A percentile compares a stretch with the other conserved stretches of the same genome.
phyloP scores from a whole-genome alignment of 2,329 filamentous ascomycete genomes.

The Botrytis pseudocinerea region DNA sequence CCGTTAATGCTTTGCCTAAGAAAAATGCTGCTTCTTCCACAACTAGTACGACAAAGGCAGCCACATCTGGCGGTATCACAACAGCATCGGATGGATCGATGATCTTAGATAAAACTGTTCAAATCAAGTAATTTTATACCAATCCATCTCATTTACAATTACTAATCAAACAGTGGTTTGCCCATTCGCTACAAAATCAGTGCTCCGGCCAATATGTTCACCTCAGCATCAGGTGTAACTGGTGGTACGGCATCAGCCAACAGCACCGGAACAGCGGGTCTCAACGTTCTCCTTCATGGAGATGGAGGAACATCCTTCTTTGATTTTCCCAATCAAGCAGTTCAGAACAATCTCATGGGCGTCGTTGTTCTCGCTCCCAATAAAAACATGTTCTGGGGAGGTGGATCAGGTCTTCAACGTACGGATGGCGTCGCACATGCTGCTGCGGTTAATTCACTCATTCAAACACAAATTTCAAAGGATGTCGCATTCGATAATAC shows the following conservation, averaged over 20 bases:
- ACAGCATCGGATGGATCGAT: slow-evolving; percentile 54
- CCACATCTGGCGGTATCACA: slow-evolving; percentile 26
- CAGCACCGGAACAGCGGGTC: slow-evolving; percentile 46
- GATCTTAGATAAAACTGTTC: slow-evolving; percentile 56
- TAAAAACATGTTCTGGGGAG: slow-evolving; percentile 58
- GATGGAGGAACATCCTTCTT: slow-evolving; percentile 65
- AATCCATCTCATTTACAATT: too few species aligned
- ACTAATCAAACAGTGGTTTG: slow-evolving; percentile 46
- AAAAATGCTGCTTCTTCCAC: slow-evolving; percentile 25
- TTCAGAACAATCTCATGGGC: slow-evolving; percentile 77
- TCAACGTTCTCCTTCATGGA: slow-evolving; percentile 60
- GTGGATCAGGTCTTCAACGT: slow-evolving; percentile 52
- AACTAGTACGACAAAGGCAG: slow-evolving; percentile 15
- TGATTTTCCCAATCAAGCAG: slow-evolving; percentile 76
- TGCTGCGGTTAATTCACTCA: slow-evolving; percentile 55
- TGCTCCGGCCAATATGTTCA: slow-evolving; percentile 56
- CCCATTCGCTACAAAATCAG: slow-evolving; percentile 57
- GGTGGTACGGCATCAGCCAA: slow-evolving; percentile 44
- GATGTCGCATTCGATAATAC: slow-evolving; percentile 54
- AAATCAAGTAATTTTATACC: slow-evolving; percentile 50
- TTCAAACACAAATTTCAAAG: slow-evolving; percentile 51
- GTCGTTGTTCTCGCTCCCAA: slow-evolving; percentile 64
- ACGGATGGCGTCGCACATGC: slow-evolving; percentile 58
- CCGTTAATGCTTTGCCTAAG: slow-evolving; percentile 32
- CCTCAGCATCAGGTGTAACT: slow-evolving; percentile 50